These are phyloP conservation scores for Neofusicoccum umdonicola DNA, from an alignment of 2,329 filamentous ascomycete genomes.

Conservation along the genomic window DNA sequence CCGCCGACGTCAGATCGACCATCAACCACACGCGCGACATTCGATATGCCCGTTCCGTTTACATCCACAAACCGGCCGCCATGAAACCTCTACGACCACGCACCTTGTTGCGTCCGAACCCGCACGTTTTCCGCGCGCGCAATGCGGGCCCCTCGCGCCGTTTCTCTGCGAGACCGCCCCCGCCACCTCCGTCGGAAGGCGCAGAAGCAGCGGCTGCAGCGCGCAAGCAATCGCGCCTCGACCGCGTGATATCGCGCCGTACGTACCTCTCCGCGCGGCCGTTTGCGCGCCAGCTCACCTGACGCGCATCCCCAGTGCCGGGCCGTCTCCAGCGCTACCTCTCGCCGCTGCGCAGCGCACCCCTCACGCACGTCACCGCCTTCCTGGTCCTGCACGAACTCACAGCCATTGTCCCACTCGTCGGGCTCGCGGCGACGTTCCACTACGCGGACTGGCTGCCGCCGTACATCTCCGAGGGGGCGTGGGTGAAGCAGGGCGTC, in stretches of 20 bases:
- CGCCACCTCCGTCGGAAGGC: background rate
- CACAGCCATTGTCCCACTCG: slow-evolving; percentile 77
- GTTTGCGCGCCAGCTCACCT: background rate
- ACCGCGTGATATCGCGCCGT: slow-evolving; percentile 13
- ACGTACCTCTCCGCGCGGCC: background rate
- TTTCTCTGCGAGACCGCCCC: background rate
- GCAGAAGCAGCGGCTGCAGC: background rate
- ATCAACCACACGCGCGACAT: background rate
- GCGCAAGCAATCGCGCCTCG: slow-evolving; percentile 15
- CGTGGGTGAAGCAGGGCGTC: slow-evolving; percentile 61
- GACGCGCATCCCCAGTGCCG: slow-evolving; percentile 43
- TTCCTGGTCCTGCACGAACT: slow-evolving; percentile 91
- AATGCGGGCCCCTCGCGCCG: background rate
- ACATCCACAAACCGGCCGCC: background rate
- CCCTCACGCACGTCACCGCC: slow-evolving; percentile 76
- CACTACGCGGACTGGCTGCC: slow-evolving; percentile 78
- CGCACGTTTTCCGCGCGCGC: background rate
- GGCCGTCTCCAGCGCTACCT: slow-evolving; percentile 68
- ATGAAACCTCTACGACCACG: background rate
- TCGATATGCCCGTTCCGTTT: background rate
- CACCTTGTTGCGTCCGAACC: background rate
- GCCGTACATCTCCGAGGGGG: slow-evolving; percentile 51
- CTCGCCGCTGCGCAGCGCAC: slow-evolving; percentile 68
- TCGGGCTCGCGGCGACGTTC: slow-evolving; percentile 73
- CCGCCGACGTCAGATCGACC: background rate